These are phyloP conservation scores for Chenopodium berlandieri DNA, from an alignment of 148 eudicot genomes.

Conservation along the genomic window DNA sequence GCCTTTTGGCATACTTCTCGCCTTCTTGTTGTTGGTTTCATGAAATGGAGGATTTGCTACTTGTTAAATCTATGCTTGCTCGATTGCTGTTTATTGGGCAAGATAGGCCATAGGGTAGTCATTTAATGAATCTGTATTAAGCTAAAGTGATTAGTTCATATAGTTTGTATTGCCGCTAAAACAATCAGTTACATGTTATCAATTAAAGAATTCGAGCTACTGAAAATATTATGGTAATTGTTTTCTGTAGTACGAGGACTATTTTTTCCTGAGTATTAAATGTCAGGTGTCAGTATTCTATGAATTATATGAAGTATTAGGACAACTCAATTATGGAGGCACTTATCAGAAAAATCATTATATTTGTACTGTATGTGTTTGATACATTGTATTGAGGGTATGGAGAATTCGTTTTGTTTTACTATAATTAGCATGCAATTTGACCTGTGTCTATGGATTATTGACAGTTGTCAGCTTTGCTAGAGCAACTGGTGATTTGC, in stretches of 20 bases:
- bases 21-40: too few species aligned
- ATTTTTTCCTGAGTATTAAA: neutral
- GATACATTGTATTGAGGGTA: neutral
- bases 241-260: neutral
- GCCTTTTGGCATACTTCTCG: too few species aligned
- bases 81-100: neutral
- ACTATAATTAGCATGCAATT: neutral
- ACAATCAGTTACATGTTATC: neutral
- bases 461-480: slow-evolving; percentile 77
- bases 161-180: neutral
- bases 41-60: too few species aligned
- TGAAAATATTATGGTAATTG: neutral
- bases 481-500: slow-evolving; percentile 93
- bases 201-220: neutral
- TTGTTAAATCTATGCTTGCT: neutral
- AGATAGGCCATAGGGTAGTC: neutral
- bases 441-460: slow-evolving; percentile 5
- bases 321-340: neutral
- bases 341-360: too few species aligned
- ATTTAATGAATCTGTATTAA: too few species aligned
- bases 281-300: neutral
- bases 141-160: neutral
- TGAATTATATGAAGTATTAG: neutral
- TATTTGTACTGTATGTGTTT: neutral
- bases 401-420: neutral